Evolutionary conservation across 75 land plant genomes (phyloP), one percentile per base, ranked within the genome.

Genomic region (Adiantum capillusveneris): DNA sequence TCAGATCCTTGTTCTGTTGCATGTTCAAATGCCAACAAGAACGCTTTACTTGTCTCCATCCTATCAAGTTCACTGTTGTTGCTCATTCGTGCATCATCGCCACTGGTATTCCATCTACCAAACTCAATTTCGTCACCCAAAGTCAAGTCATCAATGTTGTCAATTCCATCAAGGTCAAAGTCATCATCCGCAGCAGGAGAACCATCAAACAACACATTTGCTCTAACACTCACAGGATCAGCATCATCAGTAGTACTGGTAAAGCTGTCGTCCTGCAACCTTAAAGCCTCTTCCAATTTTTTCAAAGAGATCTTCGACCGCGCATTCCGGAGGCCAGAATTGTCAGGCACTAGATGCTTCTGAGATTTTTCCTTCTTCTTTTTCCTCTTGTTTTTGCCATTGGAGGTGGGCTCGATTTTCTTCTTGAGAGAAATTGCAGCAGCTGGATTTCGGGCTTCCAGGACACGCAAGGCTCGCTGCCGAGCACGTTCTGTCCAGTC

Each of bases 21-120:
- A 25, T 76, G 31, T 67, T 59, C 43, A 73, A 53, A 44, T 79
- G 72, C 18, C 34, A 67, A 60, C 72, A 66, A 0, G 39, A 46
- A 56, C 11, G 30, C 21, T 39, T 61, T 12, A 82, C 62, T 27
- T 18, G 53, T 7, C 18, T 22, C 22, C 53, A 18, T 6, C n/a
- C n/a, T n/a, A n/a, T n/a, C n/a, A 16, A 29, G 0, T 69, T 58
- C 60, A 11, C 0, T n/a, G 3, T 2, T 22, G 42, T 57, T 59
- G 18, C 63, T 55, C 13, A 64, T 11, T 3, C 50, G 54, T 3
- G 58, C 50, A 21, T 59, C 57, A 22, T 56, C 56, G 16, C 9
- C 31, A 31, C 6, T 43, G 13, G 64, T 75, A 25, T 59, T 75
- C 2, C 9, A 16, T 5, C 55, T 70, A 19, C 45, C 29, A 29